Evolutionary conservation across 2,329 filamentous ascomycete species (phyloP), one percentile per base, ranked within the genome.

Genomic region (Trichoderma guizhouense): DNA sequence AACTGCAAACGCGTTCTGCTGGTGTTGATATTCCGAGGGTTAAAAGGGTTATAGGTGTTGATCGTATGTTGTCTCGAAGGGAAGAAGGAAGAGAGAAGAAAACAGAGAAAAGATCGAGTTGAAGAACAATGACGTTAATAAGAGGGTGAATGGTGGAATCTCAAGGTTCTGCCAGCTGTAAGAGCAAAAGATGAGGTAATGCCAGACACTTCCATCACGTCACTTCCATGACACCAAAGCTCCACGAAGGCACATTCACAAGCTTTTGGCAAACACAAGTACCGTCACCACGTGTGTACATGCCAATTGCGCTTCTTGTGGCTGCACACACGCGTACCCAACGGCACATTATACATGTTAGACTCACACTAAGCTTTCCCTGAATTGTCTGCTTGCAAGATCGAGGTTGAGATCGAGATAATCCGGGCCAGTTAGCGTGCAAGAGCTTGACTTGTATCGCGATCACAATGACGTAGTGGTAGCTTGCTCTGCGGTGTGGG

Each of bases 391-490:
- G 36, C n/a, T 51, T 21, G 47, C n/a, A 51, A 70, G 58, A 70
- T 70, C 58, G 60, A 55, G 43, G 28, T 57, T 32, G 43, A 39
- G 53, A 65, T 65, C 61, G 60, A 71, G 61, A 60, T 57, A 47
- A 51, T 60, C 21, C 14, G 18, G 32, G 60, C 61, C 68, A 71
- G 28, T 71, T n/a, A 43, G 68, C 47, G 21, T 21, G 8, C 47
- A 36, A 4, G 39, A 74, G 74, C 74, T 76, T 60, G 47, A 26
- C 66, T 61, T 61, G 36, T 30, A 47, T 69, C 57, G 66, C 73
- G 58, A 73, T 74, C 71, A 74, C 72, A 57, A 73, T 76, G 75
- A 75, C 75, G 75, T 75, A 74, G 69, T 62, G 57, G 55, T 32
- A 30, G 21, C 30, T 60, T 60, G 66, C 8, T 51, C 12, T n/a